phyloP scores from a whole-genome alignment of 257 asterid species.

The Avicennia marina region DNA sequence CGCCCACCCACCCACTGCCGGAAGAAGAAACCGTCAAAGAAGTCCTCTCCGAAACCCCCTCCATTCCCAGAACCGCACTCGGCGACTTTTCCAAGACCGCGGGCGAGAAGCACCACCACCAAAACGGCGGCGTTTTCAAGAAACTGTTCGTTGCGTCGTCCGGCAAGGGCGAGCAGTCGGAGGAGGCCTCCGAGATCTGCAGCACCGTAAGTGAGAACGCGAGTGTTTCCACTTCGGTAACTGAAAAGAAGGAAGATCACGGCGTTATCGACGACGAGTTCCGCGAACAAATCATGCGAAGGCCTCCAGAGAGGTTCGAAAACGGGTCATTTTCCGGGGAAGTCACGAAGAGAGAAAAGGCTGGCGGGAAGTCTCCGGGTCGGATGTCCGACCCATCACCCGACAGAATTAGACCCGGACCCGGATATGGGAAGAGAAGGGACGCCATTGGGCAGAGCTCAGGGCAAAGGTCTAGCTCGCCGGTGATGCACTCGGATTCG shows the following conservation, averaged over 20 bases:
- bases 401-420: slow-evolving; percentile 28
- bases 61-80: not conserved
- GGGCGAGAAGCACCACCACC: slow-evolving; percentile 12
- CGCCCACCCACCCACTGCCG: slow-evolving; percentile 24
- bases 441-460: slow-evolving; percentile 30
- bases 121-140: not conserved
- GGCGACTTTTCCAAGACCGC: not conserved
- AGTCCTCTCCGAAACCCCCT: slow-evolving; percentile 43
- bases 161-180: slow-evolving; percentile 6
- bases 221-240: slow-evolving; percentile 6
- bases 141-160: slow-evolving; percentile 16
- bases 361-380: slow-evolving; percentile 30
- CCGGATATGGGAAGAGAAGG: slow-evolving; percentile 18
- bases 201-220: slow-evolving; percentile 6
- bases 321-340: slow-evolving; percentile 28
- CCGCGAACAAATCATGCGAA: slow-evolving; percentile 20
- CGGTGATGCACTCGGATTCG: slow-evolving; percentile 14
- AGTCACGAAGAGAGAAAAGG: not conserved
- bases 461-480: slow-evolving; percentile 38
- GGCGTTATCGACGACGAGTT: not conserved
- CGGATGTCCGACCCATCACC: slow-evolving; percentile 33
- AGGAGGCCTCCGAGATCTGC: slow-evolving; percentile 12
- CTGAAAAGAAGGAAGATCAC: slow-evolving; percentile 14
- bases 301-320: slow-evolving; percentile 32
- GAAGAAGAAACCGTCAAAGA: slow-evolving; percentile 55